phyloP scores from a whole-genome alignment of 2,329 filamentous ascomycete species.

The Fusarium tjaetaba region DNA sequence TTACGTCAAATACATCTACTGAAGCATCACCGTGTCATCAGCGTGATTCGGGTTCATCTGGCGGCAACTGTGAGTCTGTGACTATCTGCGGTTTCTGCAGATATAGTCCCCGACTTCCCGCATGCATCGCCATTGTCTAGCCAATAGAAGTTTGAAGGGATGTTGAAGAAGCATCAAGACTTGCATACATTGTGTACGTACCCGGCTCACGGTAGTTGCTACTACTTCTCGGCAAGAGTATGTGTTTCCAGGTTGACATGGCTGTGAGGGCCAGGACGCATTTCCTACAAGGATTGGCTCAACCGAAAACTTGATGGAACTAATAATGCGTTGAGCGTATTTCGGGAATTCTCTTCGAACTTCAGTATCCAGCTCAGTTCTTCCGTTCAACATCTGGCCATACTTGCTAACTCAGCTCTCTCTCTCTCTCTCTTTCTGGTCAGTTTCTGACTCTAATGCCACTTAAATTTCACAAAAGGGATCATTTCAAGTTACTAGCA shows the following conservation, averaged over 20 bases:
- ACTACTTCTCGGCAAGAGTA: background rate
- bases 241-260: background rate
- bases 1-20: fast-evolving
- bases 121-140: fast-evolving
- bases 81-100: background rate
- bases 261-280: background rate
- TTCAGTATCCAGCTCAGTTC: no score
- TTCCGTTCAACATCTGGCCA: no score
- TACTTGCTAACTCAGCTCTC: no score
- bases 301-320: fast-evolving
- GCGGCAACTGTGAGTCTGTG: background rate
- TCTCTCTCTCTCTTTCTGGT: no score
- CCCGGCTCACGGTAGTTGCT: background rate
- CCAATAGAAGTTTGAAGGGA: background rate
- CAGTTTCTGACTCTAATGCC: fast-evolving
- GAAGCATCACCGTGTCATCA: fast-evolving
- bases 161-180: background rate
- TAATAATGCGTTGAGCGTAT: fast-evolving
- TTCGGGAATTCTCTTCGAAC: fast-evolving
- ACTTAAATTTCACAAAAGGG: fast-evolving
- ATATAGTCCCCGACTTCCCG: background rate
- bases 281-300: background rate
- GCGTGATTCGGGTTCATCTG: no score
- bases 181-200: background rate
- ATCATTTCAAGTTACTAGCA: fast-evolving